phyloP scores from a whole-genome alignment of 805 yeast species.

The Ogataea ramenticola region DNA sequence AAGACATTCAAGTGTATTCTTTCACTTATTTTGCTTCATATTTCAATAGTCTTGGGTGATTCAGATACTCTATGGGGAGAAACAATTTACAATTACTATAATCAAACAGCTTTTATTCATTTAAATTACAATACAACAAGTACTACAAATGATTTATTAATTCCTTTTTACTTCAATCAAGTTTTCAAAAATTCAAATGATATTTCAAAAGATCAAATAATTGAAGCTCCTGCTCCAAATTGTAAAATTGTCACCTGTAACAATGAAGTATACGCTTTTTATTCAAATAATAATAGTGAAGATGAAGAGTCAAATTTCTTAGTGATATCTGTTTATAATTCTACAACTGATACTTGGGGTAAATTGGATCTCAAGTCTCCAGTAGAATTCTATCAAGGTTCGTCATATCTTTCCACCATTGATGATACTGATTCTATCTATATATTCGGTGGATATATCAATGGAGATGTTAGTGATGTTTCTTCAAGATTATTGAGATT shows the following conservation, averaged over 20 bases:
- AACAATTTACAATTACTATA: constrained; percentile 24
- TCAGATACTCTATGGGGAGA: constrained; percentile 6
- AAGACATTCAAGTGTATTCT: not conserved
- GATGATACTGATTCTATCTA: constrained; percentile 34
- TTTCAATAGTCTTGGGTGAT: not conserved
- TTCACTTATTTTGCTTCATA: not conserved
- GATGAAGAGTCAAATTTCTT: constrained; percentile 1
- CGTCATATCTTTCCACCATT: constrained; percentile 36
- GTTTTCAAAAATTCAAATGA: constrained; percentile 15
- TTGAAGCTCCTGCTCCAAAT: constrained; percentile 15
- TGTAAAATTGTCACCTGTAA: constrained; percentile 15
- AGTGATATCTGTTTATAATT: constrained; percentile 9
- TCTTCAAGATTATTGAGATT: constrained; percentile 38
- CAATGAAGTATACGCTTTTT: constrained; percentile 17
- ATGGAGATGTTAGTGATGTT: constrained; percentile 13
- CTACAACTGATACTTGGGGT: constrained; percentile 16
- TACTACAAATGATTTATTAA: constrained; percentile 7
- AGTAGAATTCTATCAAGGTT: constrained; percentile 17
- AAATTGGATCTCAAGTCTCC: constrained; percentile 8
- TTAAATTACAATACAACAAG: constrained; percentile 6
- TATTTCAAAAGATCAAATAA: constrained; percentile 2
- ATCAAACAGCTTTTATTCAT: constrained; percentile 22
- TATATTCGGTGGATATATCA: constrained; percentile 46
- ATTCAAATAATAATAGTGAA: constrained; percentile 7
- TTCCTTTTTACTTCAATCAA: constrained; percentile 21